Base-by-base conservation (phyloP, 441 rosid species). In the Brassica balearica region DNA sequence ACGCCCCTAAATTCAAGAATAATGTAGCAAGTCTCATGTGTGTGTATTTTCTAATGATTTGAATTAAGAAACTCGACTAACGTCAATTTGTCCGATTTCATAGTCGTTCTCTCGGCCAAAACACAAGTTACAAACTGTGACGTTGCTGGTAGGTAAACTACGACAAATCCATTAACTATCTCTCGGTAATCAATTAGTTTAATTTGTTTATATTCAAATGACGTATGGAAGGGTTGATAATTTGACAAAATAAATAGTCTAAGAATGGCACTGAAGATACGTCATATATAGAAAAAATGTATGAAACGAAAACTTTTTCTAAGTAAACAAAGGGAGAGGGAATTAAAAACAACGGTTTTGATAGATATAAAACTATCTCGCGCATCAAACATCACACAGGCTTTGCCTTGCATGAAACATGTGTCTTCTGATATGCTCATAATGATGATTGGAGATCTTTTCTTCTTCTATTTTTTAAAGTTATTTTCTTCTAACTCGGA, bases 91-190 rank as follows among this genome's bases (percentile, higher is more conserved):
- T 6, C 2, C 1, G 6, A 20, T 12, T 25, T 25, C 29, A 12
- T 62, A 10, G 34, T 60, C 12, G 17, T 11, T 25, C 14, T 25
- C 43, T 12, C 51, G 19, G 14, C 58, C 1, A 14, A 25, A 1
- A 2, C 20, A 27, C 17, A 10, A 29, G n/a, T 71, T 59, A 7
- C n/a, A 22, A n/a, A n/a, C 43, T 62, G 60, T 27, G 27, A 72
- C 27, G 68, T 14, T 8, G 43, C 5, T 41, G 19, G 43, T 68
- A 68, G 46, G 80, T 77, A 1, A 77, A 63, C 80, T 14, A 69
- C 32, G 53, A 29, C 19, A 76, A 20, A 48, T 46, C 19, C 60
- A 38, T 58, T 36, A 51, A 27, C 32, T 34, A 2, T 32, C 20
- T 32, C 41, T 15, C 27, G 27, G 27, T 25, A 17, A 15, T 36